A percentile compares a stretch with the other conserved stretches of the same genome.
Evolutionary conservation across 1,139 yeast genomes (phyloP).

Genomic region (Groenewaldozyma auringiensis): DNA sequence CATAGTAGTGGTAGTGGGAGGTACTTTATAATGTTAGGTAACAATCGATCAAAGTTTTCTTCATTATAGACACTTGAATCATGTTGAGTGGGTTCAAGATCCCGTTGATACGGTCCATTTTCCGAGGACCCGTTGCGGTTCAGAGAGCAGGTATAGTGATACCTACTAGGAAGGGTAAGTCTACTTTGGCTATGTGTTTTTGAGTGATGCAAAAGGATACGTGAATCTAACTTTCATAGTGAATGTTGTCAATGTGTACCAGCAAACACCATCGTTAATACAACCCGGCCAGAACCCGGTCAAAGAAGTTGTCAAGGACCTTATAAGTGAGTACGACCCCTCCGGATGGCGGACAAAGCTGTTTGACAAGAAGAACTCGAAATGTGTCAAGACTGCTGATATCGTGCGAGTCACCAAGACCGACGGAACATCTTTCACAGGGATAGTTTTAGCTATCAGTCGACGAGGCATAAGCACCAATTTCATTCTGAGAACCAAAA

Average conservation of each 20-base stretch:
- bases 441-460: slow-evolving; percentile 69
- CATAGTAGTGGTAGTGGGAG: too few species aligned
- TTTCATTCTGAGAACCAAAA: slow-evolving; percentile 67
- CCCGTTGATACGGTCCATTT: background rate
- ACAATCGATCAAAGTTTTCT: too few species aligned
- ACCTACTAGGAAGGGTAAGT: slow-evolving; percentile 2
- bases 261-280: slow-evolving; percentile 27
- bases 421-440: slow-evolving; percentile 63
- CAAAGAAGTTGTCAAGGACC: slow-evolving; percentile 42
- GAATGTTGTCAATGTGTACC: slow-evolving; percentile 30
- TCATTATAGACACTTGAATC: slow-evolving; percentile 3
- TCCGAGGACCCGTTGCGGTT: background rate
- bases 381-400: slow-evolving; percentile 67
- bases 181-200: too few species aligned
- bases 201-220: background rate
- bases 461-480: slow-evolving; percentile 65
- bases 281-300: slow-evolving; percentile 44
- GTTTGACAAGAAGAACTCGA: slow-evolving; percentile 43
- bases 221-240: slow-evolving; percentile 4
- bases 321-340: slow-evolving; percentile 58
- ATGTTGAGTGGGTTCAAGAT: background rate
- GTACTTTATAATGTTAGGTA: too few species aligned
- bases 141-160: slow-evolving; percentile 1
- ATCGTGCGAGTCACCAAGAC: slow-evolving; percentile 66
- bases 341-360: slow-evolving; percentile 64